Percentiles rank a stretch among this genome's conserved stretches.
Evolutionary conservation across 441 rosid genomes (phyloP).

Genomic region (Pelargonium myrrhifolium): DNA sequence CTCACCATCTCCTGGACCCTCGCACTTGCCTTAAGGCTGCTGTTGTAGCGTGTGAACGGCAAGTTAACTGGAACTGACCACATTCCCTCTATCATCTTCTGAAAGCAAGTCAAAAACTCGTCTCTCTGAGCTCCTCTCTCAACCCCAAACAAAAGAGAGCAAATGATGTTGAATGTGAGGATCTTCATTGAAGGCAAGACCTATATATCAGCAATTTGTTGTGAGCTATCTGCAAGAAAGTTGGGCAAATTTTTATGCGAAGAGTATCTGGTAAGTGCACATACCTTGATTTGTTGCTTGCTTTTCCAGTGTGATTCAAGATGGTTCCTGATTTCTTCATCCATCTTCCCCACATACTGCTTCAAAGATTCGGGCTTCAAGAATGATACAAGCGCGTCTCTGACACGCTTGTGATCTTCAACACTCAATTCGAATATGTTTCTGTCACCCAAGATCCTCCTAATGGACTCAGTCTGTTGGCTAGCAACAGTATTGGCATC

Average conservation of each 20-base stretch:
- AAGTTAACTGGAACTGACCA: slow-evolving; percentile 47
- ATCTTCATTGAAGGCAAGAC: slow-evolving; percentile 27
- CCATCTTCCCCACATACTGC: slow-evolving; percentile 38
- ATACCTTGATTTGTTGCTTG: slow-evolving; percentile 31
- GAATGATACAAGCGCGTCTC: slow-evolving; percentile 36
- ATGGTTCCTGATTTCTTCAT: slow-evolving; percentile 35
- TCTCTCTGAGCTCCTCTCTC: slow-evolving; percentile 37
- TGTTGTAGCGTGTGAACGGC: slow-evolving; percentile 41
- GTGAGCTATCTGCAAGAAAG: neutral
- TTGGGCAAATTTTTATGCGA: neutral
- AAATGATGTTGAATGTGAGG: slow-evolving; percentile 43
- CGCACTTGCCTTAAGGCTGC: slow-evolving; percentile 33
- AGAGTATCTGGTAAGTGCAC: neutral
- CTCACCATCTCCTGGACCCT: slow-evolving; percentile 24
- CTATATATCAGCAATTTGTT: slow-evolving; percentile 9
- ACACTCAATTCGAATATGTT: slow-evolving; percentile 32
- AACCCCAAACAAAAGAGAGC: slow-evolving; percentile 36
- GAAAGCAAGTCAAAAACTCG: slow-evolving; percentile 22
- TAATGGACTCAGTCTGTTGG: slow-evolving; percentile 28
- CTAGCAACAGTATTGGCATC: slow-evolving; percentile 26
- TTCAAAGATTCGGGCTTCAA: slow-evolving; percentile 41
- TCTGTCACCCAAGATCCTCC: slow-evolving; percentile 29
- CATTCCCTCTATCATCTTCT: slow-evolving; percentile 36
- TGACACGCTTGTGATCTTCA: slow-evolving; percentile 36
- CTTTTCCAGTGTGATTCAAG: slow-evolving; percentile 34